Conservation (phyloP, 352 stramenopile genomes). For the Phytophthora ramorum region DNA sequence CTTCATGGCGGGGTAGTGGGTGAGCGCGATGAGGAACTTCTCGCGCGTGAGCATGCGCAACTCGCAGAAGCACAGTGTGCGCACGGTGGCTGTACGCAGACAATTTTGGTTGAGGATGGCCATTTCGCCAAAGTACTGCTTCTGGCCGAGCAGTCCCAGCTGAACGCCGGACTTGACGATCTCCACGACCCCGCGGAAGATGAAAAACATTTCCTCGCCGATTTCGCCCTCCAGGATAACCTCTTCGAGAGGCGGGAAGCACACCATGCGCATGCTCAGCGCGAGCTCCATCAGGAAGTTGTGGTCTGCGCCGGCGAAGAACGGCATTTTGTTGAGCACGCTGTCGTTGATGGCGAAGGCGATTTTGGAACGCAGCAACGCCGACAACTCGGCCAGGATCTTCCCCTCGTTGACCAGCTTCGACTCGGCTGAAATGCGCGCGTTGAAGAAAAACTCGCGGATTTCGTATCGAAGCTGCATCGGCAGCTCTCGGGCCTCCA, state of each 20-base stretch:
- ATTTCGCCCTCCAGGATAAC: slow-evolving; percentile 86
- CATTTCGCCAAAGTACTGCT: slow-evolving; percentile 89
- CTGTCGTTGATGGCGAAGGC: slow-evolving; percentile 85
- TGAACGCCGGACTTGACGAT: slow-evolving; percentile 66
- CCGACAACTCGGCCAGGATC: slow-evolving; percentile 74
- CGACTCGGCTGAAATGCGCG: slow-evolving; percentile 71
- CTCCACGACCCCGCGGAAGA: slow-evolving; percentile 81
- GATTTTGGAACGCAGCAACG: slow-evolving; percentile 79
- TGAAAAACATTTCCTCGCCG: slow-evolving; percentile 89
- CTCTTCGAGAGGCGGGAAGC: slow-evolving; percentile 78
- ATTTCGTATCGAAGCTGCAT: slow-evolving; percentile 81
- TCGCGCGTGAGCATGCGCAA: slow-evolving; percentile 82
- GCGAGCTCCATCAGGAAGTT: slow-evolving; percentile 87
- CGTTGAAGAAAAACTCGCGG: slow-evolving; percentile 86
- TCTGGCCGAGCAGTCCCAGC: slow-evolving; percentile 72
- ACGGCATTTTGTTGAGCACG: slow-evolving; percentile 83
- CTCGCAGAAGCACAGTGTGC: slow-evolving; percentile 83
- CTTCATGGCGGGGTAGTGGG: slow-evolving; percentile 80
- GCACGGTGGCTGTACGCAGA: slow-evolving; percentile 71
- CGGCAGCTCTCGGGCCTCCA: slow-evolving; percentile 75
- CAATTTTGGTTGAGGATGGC: slow-evolving; percentile 83
- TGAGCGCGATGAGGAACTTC: slow-evolving; percentile 78
- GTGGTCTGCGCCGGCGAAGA: slow-evolving; percentile 78
- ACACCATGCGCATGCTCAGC: slow-evolving; percentile 86
- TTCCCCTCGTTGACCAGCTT: slow-evolving; percentile 77